Evolutionary conservation across 805 yeast species (phyloP).

Genomic region (Ogataea saltuana): DNA sequence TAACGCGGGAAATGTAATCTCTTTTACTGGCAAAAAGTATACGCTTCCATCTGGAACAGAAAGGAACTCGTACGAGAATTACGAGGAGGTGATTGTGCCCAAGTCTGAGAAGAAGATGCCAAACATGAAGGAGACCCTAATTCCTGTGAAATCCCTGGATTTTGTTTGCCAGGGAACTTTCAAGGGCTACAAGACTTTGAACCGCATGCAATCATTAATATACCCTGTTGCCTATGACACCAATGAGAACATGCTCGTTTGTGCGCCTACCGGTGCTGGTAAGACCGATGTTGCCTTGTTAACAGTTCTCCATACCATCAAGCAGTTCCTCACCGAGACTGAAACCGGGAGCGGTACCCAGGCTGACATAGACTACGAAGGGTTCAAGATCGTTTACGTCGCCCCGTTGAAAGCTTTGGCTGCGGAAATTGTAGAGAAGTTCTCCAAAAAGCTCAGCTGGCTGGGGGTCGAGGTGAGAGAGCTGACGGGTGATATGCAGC

Average conservation of each 20-base stretch:
- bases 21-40: constrained; percentile 78
- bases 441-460: constrained; percentile 75
- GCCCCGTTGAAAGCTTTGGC: constrained; percentile 95
- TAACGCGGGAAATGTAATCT: constrained; percentile 67
- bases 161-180: constrained; percentile 82
- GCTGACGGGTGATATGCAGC: constrained; percentile 94
- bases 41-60: constrained; percentile 81
- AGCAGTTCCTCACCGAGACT: constrained; percentile 62
- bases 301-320: constrained; percentile 75
- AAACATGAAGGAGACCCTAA: constrained; percentile 47
- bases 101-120: constrained; percentile 53
- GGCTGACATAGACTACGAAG: constrained; percentile 74
- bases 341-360: constrained; percentile 48
- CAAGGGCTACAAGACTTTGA: constrained; percentile 70
- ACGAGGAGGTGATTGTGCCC: constrained; percentile 85
- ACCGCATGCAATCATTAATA: constrained; percentile 87
- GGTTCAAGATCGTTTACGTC: constrained; percentile 87
- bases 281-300: constrained; percentile 91
- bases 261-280: constrained; percentile 99
- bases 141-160: constrained; percentile 67
- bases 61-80: constrained; percentile 51
- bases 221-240: constrained; percentile 91
- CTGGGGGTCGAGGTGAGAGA: constrained; percentile 85
- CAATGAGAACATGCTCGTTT: constrained; percentile 90
- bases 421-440: constrained; percentile 94